Evolutionary conservation across 2,329 filamentous ascomycete species (phyloP).

Genomic region (Alternaria hordeiaustralica): DNA sequence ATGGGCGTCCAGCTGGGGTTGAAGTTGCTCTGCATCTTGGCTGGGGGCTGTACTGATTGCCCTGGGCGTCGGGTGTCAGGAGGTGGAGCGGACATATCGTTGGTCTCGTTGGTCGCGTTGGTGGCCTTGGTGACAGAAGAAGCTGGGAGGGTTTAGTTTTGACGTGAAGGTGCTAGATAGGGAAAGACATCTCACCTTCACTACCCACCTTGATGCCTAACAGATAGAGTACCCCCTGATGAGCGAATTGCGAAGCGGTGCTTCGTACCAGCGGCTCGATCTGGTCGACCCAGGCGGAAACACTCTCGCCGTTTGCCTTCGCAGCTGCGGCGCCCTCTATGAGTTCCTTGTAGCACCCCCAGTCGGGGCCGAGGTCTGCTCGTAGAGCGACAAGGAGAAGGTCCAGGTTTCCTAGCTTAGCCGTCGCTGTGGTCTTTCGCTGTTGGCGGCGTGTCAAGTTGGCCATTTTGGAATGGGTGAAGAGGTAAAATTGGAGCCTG

Average conservation of each 20-base stretch:
- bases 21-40: background rate
- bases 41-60: background rate
- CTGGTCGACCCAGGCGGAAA: conserved; percentile 20
- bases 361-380: conserved; percentile 15
- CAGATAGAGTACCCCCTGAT: conserved; percentile 21
- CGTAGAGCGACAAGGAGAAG: conserved; percentile 16
- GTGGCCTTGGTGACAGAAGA: background rate
- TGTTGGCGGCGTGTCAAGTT: background rate
- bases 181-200: conserved; percentile 71
- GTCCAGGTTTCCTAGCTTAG: background rate
- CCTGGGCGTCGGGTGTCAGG: background rate
- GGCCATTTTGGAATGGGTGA: too few species aligned
- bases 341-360: conserved; percentile 24
- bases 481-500: too few species aligned
- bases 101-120: background rate
- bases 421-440: rapidly evolving
- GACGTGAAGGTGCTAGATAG: conserved; percentile 75
- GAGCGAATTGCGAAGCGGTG: conserved; percentile 4
- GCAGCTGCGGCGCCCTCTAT: conserved; percentile 8
- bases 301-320: conserved; percentile 1
- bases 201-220: conserved; percentile 71
- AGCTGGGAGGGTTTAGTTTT: background rate
- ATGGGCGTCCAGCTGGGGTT: background rate
- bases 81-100: background rate
- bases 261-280: conserved; percentile 13